Percentiles rank a stretch among this genome's conserved stretches.
These are phyloP conservation scores for Leishmania tropica DNA, from an alignment of 208 protist species.

Conservation along the genomic window DNA sequence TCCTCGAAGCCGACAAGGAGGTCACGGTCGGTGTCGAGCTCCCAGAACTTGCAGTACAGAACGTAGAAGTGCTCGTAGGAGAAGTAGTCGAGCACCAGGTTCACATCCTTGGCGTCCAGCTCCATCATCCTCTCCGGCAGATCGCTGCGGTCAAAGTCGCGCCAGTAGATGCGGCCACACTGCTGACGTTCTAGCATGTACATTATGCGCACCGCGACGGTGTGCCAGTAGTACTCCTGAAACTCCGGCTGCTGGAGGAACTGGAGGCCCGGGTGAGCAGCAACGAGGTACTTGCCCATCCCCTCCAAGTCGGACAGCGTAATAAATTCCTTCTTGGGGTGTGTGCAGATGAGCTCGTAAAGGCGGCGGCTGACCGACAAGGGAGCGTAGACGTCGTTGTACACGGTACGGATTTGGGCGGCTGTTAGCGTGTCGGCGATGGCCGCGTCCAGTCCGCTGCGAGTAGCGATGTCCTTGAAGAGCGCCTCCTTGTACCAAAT, in stretches of 20 bases:
- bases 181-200: slow-evolving; percentile 91
- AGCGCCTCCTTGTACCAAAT: slow-evolving; percentile 82
- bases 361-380: slow-evolving; percentile 70
- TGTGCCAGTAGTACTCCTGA: slow-evolving; percentile 95
- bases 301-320: slow-evolving; percentile 72
- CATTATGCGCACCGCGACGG: slow-evolving; percentile 95
- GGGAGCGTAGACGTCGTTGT: slow-evolving; percentile 51
- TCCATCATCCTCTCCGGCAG: slow-evolving; percentile 83
- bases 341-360: slow-evolving; percentile 75
- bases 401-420: slow-evolving; percentile 61
- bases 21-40: slow-evolving; percentile 97
- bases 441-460: slow-evolving; percentile 27
- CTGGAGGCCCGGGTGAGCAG: slow-evolving; percentile 90
- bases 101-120: slow-evolving; percentile 89
- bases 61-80: slow-evolving; percentile 99
- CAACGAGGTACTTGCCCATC: slow-evolving; percentile 76
- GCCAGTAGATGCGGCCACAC: slow-evolving; percentile 72
- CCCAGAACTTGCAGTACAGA: slow-evolving; percentile 99
- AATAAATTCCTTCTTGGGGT: slow-evolving; percentile 52
- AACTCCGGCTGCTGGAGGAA: slow-evolving; percentile 97
- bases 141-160: slow-evolving; percentile 86
- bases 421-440: slow-evolving; percentile 44
- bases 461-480: slow-evolving; percentile 66
- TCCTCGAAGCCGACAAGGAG: slow-evolving; percentile 88
- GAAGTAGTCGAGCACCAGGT: slow-evolving; percentile 94